Evolutionary conservation across 1,284 basidiomycete genomes (phyloP).

Genomic region (Fomitopsis betulina): DNA sequence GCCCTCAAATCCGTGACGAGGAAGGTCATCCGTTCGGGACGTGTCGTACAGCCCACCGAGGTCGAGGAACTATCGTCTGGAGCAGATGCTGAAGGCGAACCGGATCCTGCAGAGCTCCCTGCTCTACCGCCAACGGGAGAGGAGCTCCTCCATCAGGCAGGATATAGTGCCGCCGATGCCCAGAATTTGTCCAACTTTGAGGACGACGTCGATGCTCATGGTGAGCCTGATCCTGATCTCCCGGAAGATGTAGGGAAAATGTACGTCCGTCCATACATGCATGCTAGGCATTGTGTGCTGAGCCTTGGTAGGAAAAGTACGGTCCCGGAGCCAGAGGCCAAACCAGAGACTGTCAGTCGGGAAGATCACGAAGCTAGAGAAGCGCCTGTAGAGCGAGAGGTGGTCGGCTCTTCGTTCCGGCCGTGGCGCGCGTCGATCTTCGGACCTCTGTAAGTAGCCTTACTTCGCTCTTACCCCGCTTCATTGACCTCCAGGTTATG

Average conservation of each 20-base stretch:
- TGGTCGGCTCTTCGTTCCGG: background rate
- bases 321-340: background rate
- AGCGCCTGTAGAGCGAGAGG: too few species aligned
- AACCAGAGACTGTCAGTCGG: background rate
- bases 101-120: conserved; percentile 5
- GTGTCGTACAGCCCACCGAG: background rate
- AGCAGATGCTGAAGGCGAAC: background rate
- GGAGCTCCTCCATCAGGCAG: conserved; percentile 45
- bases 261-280: background rate
- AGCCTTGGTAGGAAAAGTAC: background rate
- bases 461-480: background rate
- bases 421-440: conserved; percentile 27
- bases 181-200: conserved; percentile 51
- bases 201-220: conserved; percentile 35
- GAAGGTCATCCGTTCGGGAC: background rate
- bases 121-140: conserved; percentile 31
- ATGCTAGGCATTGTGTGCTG: background rate
- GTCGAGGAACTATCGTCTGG: background rate
- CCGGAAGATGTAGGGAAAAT: background rate
- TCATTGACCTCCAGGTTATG: background rate
- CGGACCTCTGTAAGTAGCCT: conserved; percentile 28
- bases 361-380: too few species aligned
- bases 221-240: conserved; percentile 12
- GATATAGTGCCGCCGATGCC: conserved; percentile 30
- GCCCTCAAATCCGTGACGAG: conserved; percentile 12